Evolutionary conservation across 2,329 filamentous ascomycete genomes (phyloP), one percentile per base, ranked within the genome.

Genomic region (Didymella glomerata): DNA sequence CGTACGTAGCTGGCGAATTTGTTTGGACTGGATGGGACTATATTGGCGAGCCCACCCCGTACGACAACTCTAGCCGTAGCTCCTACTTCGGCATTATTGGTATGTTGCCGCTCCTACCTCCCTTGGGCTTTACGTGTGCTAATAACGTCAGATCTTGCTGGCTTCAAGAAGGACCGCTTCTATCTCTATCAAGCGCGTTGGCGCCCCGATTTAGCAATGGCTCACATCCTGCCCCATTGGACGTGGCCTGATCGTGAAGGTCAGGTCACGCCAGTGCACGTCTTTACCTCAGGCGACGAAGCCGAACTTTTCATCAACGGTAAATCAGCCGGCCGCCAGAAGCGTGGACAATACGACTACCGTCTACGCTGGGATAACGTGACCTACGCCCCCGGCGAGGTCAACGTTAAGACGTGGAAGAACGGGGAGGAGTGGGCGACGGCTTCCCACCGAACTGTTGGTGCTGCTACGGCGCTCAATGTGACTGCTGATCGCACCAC

Each of bases 221-320:
- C 81, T 3, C 83, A 85, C 63, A 80, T 86, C 20, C 76, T 85
- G 0, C 84, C 84, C 2, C 84, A 86, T 67, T 86, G 84, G 84
- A 85, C 76, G 16, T 86, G 83, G 82, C 80, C 82, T 0, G 78
- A 80, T 10, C 73, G 83, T 0, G 76, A 76, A 1, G 82, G 82
- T 1, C 61, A 78, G 56, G 74, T 80, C 1, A 85, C 83, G 3
- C 84, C 84, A 0, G 83, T 86, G 1, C 83, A 86, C 63, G 83
- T 85, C 1, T 85, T 84, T 61, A 77, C 82, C 0, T 72, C 79
- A 0, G 84, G 72, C 2, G 82, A 85, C 60, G 82, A 84, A 64
- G 84, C 83, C 2, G 84, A 86, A 74, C 70, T 86, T 1, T 85
- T 84, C 61, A 65, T 86, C 10, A 86, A 85, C 51, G 82, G 81